Evolutionary conservation across 2,329 filamentous ascomycete species (phyloP), one percentile per base, ranked within the genome.

Genomic region (Rosellinia necatrix): DNA sequence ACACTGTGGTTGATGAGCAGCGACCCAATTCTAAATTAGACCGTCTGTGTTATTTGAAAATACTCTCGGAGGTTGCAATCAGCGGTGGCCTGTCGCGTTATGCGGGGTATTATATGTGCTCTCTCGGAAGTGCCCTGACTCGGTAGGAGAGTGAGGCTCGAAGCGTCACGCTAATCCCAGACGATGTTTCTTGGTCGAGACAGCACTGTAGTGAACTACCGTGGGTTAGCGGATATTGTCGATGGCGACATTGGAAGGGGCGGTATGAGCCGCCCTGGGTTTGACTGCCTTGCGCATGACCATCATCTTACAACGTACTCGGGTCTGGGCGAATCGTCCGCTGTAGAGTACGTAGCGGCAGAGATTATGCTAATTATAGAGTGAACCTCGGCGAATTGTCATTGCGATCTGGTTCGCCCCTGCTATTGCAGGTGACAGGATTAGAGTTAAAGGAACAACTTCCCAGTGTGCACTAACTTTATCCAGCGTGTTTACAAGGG

Each of bases 331-430:
- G 42, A 25, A 43, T 49, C 29, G 37, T n/a, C n/a, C n/a, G n/a
- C n/a, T n/a, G n/a, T 35, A 5, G 15, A 15, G 32, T 25, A 40
- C 8, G 35, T 50, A n/a, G 38, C 6, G 43, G 32, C 24, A 44
- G 32, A 50, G 44, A 47, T 50, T 46, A 19, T 57, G 53, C 57
- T 59, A 59, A 59, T 59, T 49, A 53, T 59, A 59, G 57, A 57
- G 42, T 25, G 49, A 46, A 38, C 43, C 24, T 53, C 41, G 34
- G 47, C 42, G 27, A 53, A 57, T 44, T 58, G 42, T 37, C 43
- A 53, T 53, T 40, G 30, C 21, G 53, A 56, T 59, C 57, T 52
- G 25, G 24, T 43, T 25, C 15, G 6, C 15, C 37, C 42, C 38
- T 32, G n/a, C n/a, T n/a, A n/a, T n/a, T n/a, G n/a, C n/a, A n/a